These are phyloP conservation scores for Staphylotrichum tortipilum DNA, from an alignment of 495 filamentous ascomycete species.

Conservation along the genomic window DNA sequence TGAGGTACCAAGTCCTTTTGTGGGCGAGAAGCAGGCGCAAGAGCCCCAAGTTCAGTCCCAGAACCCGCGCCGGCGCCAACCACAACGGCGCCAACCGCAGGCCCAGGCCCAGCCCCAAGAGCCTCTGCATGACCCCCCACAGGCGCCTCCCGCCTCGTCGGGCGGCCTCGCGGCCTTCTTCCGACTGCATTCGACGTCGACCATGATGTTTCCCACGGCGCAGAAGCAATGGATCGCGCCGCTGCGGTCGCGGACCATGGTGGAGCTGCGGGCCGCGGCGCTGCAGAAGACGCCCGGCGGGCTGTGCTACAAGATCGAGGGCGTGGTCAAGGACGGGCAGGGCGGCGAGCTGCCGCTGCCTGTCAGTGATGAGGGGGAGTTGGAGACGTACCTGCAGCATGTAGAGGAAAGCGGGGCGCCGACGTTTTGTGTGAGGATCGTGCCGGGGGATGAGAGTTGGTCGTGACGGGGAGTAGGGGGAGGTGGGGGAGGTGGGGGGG, in stretches of 20 bases:
- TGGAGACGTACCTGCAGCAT: slow-evolving; percentile 60
- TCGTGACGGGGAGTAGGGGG: no score
- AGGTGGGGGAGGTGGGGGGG: not conserved
- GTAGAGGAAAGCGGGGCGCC: slow-evolving; percentile 52
- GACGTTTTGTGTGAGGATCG: slow-evolving; percentile 48
- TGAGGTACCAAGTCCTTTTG: not conserved
- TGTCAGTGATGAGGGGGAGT: slow-evolving; percentile 61
- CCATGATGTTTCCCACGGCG: slow-evolving; percentile 28
- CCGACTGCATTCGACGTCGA: slow-evolving; percentile 49
- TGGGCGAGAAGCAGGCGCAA: slow-evolving; percentile 8
- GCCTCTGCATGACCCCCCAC: no score
- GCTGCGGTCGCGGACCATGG: slow-evolving; percentile 45
- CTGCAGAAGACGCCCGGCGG: slow-evolving; percentile 47
- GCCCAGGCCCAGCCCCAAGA: no score
- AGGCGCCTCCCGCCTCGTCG: slow-evolving; percentile 7
- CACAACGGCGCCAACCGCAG: not conserved
- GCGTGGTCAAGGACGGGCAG: slow-evolving; percentile 50
- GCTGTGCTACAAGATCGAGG: slow-evolving; percentile 52
- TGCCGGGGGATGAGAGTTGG: slow-evolving; percentile 8
- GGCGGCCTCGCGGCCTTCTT: slow-evolving; percentile 52
- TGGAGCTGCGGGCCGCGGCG: slow-evolving; percentile 48
- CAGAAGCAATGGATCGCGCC: slow-evolving; percentile 53
- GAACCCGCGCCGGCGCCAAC: not conserved
- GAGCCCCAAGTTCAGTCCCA: not conserved
- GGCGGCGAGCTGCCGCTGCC: slow-evolving; percentile 49